Percentiles rank a stretch among this genome's conserved stretches.
Conservation (phyloP, 306 rosid genomes). For the Phaseolus lunatus region DNA sequence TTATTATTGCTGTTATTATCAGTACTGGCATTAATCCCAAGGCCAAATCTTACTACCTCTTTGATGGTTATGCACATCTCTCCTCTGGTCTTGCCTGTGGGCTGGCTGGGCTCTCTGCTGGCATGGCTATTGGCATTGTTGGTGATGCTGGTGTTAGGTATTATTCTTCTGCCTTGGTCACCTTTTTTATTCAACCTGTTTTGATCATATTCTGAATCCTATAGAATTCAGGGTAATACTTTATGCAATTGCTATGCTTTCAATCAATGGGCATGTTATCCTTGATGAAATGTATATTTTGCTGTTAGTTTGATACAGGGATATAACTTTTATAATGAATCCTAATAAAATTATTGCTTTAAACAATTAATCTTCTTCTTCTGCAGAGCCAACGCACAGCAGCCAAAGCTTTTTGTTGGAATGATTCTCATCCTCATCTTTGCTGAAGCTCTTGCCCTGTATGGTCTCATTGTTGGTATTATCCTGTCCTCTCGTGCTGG, state of each 20-base stretch:
- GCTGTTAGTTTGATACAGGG: not conserved
- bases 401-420: conserved; percentile 88
- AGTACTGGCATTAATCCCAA: conserved; percentile 93
- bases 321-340: not conserved
- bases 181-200: not conserved
- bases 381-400: conserved; percentile 91
- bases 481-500: conserved; percentile 90
- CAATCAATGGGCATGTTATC: not conserved
- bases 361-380: conserved; percentile 41
- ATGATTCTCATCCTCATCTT: conserved; percentile 90
- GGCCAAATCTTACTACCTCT: conserved; percentile 87
- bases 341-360: not conserved
- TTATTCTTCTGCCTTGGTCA: conserved; percentile 22
- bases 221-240: not conserved
- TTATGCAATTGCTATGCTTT: not conserved
- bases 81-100: conserved; percentile 94
- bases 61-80: conserved; percentile 91
- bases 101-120: conserved; percentile 88
- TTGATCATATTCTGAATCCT: not conserved
- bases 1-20: conserved; percentile 87
- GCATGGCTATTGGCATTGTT: conserved; percentile 93
- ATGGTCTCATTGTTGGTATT: conserved; percentile 86
- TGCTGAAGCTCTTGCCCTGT: conserved; percentile 87
- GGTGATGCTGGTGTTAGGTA: conserved; percentile 97
- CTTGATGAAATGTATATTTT: conserved; percentile 16